phyloP scores from a whole-genome alignment of 2,329 filamentous ascomycete species.

The Nannizziopsis arthrosporioides region DNA sequence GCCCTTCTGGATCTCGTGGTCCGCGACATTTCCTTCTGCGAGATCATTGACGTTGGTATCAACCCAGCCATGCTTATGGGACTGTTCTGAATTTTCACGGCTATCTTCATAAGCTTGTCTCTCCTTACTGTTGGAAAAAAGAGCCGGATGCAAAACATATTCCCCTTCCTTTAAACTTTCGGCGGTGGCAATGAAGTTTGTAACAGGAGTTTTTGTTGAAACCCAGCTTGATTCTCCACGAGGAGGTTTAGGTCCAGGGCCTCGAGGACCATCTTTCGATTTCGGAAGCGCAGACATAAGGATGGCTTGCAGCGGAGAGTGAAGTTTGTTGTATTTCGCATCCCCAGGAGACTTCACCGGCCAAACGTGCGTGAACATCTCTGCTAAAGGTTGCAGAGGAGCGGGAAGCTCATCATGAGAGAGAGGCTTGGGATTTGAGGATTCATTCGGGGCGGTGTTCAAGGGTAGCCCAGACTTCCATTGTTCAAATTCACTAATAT shows the following conservation, averaged over 20 bases:
- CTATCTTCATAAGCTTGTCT: constrained; percentile 42
- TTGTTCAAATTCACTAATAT: constrained; percentile 26
- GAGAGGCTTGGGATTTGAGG: constrained; percentile 27
- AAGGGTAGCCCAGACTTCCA: constrained; percentile 33
- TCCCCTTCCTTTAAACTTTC: constrained; percentile 73
- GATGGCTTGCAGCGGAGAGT: constrained; percentile 79
- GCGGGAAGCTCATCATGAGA: constrained; percentile 30
- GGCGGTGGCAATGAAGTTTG: constrained; percentile 59
- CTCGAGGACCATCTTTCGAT: constrained; percentile 52
- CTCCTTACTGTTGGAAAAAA: constrained; percentile 49
- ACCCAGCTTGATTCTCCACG: constrained; percentile 55
- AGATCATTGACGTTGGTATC: constrained; percentile 59
- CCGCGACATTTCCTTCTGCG: constrained; percentile 56
- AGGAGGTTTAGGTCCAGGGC: constrained; percentile 46
- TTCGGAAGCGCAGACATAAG: constrained; percentile 63
- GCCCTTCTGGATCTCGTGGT: constrained; percentile 61
- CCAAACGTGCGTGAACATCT: constrained; percentile 82
- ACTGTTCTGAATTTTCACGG: constrained; percentile 42
- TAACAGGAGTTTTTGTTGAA: constrained; percentile 69
- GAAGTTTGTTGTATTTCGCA: constrained; percentile 64
- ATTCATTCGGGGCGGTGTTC: constrained; percentile 21
- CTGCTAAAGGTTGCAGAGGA: constrained; percentile 54
- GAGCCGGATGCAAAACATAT: constrained; percentile 70
- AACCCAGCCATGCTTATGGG: constrained; percentile 60
- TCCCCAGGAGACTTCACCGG: constrained; percentile 80